Conservation (phyloP, 2,329 filamentous ascomycete species). For the Tothia fuscella region DNA sequence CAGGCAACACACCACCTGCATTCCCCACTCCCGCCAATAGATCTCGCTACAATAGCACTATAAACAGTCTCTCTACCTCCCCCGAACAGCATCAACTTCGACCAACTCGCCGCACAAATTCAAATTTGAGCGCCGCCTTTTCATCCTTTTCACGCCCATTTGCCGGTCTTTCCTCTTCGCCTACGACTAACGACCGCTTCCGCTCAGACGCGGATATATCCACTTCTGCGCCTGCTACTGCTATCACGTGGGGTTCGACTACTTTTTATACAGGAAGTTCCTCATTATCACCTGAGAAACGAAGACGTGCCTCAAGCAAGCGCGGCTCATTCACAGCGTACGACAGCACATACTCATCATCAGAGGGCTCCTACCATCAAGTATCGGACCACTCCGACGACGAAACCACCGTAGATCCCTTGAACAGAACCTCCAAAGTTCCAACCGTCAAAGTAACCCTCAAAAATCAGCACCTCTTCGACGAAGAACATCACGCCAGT, state of each 20-base stretch:
- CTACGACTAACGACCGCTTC: conserved; percentile 20
- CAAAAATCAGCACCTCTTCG: conserved; percentile 46
- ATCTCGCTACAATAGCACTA: conserved; percentile 25
- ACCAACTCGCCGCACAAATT: conserved; percentile 20
- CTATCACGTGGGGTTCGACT: conserved; percentile 36
- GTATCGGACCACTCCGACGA: conserved; percentile 7
- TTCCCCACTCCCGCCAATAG: conserved; percentile 28
- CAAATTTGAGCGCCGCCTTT: conserved; percentile 29
- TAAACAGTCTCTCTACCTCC: conserved; percentile 25
- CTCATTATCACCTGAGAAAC: conserved; percentile 17
- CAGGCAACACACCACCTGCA: conserved; percentile 39
- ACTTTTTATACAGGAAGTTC: conserved; percentile 27
- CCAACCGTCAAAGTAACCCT: conserved; percentile 35
- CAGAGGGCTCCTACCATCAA: conserved; percentile 1
- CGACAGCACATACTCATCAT: conserved; percentile 5
- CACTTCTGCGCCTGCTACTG: conserved; percentile 28
- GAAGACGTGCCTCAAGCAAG: conserved; percentile 20
- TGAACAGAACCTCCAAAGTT: conserved; percentile 15
- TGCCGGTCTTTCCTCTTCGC: conserved; percentile 26
- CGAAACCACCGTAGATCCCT: conserved; percentile 1
- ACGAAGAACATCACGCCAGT: conserved; percentile 36
- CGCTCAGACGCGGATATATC: conserved; percentile 27
- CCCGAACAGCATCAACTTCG: conserved; percentile 26
- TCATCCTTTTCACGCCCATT: conserved; percentile 28
- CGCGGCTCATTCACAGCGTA: conserved; percentile 25